Evolutionary conservation across 352 stramenopile genomes (phyloP).

Genomic region (Globisporangium emineosum): DNA sequence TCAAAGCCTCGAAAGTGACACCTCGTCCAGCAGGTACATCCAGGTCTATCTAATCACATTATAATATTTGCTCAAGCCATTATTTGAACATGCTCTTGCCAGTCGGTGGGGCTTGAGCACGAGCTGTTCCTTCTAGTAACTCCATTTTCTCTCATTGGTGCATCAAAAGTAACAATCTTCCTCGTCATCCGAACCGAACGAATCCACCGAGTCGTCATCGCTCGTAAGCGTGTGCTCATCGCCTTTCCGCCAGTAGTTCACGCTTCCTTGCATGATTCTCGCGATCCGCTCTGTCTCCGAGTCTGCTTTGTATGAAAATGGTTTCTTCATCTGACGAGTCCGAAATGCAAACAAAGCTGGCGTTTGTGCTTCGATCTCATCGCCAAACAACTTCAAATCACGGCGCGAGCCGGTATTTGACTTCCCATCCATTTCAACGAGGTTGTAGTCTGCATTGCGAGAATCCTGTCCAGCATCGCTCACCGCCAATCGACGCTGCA

Average conservation of each 20-base stretch:
- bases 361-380: not conserved
- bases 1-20: conserved; percentile 41
- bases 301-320: conserved; percentile 24
- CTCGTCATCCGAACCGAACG: conserved; percentile 21
- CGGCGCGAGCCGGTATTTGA: not conserved
- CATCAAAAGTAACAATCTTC: conserved; percentile 27
- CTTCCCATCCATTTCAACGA: too few species aligned
- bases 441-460: not conserved
- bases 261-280: conserved; percentile 72
- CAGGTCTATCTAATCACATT: not conserved
- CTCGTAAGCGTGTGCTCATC: conserved; percentile 21
- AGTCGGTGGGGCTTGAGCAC: not conserved
- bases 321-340: not conserved
- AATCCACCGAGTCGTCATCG: conserved; percentile 34
- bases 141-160: not conserved
- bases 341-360: not conserved
- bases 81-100: not conserved
- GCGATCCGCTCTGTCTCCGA: conserved; percentile 79
- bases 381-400: conserved; percentile 1
- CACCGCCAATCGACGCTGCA: conserved; percentile 10
- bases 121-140: not conserved
- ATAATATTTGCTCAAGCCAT: not conserved
- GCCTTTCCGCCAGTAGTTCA: conserved; percentile 59
- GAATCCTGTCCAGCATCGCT: not conserved
- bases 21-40: not conserved